Percentiles rank a stretch among this genome's conserved stretches.
These are phyloP conservation scores for Pyrenopolyporus hunteri DNA, from an alignment of 495 filamentous ascomycete genomes.

Conservation along the genomic window DNA sequence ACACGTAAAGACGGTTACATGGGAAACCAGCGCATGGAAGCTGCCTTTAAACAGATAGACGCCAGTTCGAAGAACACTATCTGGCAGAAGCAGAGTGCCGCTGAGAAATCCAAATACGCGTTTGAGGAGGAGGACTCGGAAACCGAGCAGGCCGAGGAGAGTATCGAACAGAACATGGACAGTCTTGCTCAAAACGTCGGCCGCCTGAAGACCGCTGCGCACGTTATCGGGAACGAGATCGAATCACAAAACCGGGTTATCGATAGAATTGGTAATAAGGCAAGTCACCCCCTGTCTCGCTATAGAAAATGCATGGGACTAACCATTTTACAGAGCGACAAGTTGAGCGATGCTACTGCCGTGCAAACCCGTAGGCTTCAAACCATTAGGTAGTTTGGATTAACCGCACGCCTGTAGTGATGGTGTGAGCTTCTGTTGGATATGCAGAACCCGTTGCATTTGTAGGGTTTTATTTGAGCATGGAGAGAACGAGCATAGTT, in stretches of 20 bases:
- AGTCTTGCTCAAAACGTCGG: constrained; percentile 51
- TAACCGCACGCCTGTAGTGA: neutral
- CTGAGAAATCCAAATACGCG: constrained; percentile 35
- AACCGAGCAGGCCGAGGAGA: constrained; percentile 58
- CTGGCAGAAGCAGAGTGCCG: constrained; percentile 16
- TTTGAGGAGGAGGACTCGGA: constrained; percentile 40
- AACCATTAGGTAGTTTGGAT: constrained; percentile 7
- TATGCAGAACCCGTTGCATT: neutral
- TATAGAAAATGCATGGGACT: constrained; percentile 10
- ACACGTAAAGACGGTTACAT: constrained; percentile 78
- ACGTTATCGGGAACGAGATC: constrained; percentile 73
- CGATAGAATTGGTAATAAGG: constrained; percentile 75
- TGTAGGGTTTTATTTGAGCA: neutral
- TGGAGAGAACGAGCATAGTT: neutral
- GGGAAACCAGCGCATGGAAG: constrained; percentile 38
- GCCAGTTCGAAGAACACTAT: neutral
- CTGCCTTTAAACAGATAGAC: constrained; percentile 22
- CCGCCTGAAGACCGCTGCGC: constrained; percentile 68
- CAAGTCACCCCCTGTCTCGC: constrained; percentile 39
- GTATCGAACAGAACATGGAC: constrained; percentile 68
- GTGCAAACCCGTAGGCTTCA: constrained; percentile 8
- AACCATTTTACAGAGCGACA: constrained; percentile 41
- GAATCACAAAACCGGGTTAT: constrained; percentile 77
- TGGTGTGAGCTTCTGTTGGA: neutral
- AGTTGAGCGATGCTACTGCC: constrained; percentile 35